Conservation (phyloP, 495 filamentous ascomycete genomes). For the Rhypophila decipiens region DNA sequence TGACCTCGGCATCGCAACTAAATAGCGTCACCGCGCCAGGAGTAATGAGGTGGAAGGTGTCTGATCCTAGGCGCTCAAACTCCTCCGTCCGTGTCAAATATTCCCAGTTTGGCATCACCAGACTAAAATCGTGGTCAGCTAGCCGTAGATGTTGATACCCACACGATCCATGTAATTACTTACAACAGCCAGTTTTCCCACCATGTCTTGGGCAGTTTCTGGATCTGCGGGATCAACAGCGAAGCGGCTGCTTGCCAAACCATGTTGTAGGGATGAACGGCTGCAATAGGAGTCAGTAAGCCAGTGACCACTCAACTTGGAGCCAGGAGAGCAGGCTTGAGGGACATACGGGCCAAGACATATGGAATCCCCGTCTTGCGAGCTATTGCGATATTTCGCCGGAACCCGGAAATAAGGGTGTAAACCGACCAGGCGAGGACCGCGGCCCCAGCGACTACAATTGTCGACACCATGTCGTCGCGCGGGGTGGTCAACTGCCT, state of each 20-base stretch:
- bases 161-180: not conserved
- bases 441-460: constrained; percentile 11
- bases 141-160: not conserved
- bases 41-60: constrained; percentile 49
- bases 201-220: constrained; percentile 38
- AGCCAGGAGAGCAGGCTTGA: not conserved
- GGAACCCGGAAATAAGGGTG: constrained; percentile 23
- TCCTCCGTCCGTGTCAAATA: constrained; percentile 26
- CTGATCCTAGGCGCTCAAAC: constrained; percentile 28
- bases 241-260: constrained; percentile 43
- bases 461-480: constrained; percentile 17
- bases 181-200: constrained; percentile 44
- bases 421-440: constrained; percentile 9
- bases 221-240: constrained; percentile 44
- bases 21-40: constrained; percentile 41
- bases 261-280: constrained; percentile 34
- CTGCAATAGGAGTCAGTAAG: constrained; percentile 19
- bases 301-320: not conserved
- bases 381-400: constrained; percentile 36
- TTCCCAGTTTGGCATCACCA: constrained; percentile 32
- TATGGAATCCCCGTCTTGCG: constrained; percentile 39
- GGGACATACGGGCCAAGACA: constrained; percentile 38
- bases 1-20: constrained; percentile 51
- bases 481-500: not conserved
- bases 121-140: constrained; percentile 16